phyloP scores from a whole-genome alignment of 169 alveolate species.

The Eimeria acervulina region DNA sequence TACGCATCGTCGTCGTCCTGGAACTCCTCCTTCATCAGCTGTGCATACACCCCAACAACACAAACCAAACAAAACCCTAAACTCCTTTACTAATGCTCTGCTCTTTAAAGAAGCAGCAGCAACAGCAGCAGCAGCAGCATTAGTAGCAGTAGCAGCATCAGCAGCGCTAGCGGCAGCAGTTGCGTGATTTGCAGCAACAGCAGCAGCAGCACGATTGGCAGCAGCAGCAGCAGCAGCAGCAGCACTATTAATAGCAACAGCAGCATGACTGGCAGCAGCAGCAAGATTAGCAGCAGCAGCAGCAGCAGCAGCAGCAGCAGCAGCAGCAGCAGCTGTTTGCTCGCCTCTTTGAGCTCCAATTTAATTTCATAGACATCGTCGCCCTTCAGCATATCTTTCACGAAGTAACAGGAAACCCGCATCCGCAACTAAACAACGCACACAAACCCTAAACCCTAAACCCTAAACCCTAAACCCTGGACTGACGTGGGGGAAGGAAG shows the following conservation, averaged over 20 bases:
- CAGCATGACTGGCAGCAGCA: background rate
- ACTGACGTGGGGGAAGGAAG: too few relatives aligned
- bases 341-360: conserved; percentile 86
- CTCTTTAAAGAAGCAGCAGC: background rate
- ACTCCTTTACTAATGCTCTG: too few relatives aligned
- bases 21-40: too few relatives aligned
- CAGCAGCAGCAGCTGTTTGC: background rate
- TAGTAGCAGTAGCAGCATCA: background rate
- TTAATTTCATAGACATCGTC: conserved; percentile 91
- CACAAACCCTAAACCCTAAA: background rate
- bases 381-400: conserved; percentile 91
- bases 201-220: background rate
- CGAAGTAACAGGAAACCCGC: conserved; percentile 88
- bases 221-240: background rate
- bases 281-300: background rate
- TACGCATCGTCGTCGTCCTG: too few relatives aligned
- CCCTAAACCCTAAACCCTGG: background rate
- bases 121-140: background rate
- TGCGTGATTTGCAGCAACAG: background rate
- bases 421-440: conserved; percentile 86
- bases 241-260: background rate
- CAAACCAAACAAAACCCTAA: too few relatives aligned
- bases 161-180: background rate
- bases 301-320: background rate
- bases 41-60: too few relatives aligned